Evolutionary conservation across 805 yeast genomes (phyloP).

Genomic region (Sugiyamaella marilandica): DNA sequence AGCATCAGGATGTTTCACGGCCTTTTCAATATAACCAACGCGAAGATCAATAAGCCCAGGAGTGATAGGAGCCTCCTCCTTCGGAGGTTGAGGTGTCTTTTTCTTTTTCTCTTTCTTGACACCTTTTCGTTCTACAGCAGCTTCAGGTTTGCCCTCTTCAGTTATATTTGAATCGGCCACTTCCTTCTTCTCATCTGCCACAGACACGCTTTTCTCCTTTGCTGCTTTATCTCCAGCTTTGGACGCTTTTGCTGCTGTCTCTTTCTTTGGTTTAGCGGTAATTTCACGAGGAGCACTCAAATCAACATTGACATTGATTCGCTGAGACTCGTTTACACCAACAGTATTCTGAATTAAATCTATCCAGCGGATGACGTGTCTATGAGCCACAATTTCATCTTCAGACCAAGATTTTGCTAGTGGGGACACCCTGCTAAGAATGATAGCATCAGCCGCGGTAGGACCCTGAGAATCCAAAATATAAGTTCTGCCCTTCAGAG

Average conservation of each 20-base stretch:
- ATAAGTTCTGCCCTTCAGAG: conserved; percentile 65
- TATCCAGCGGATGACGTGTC: conserved; percentile 91
- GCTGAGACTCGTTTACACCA: conserved; percentile 49
- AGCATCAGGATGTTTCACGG: conserved; percentile 96
- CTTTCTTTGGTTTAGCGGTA: conserved; percentile 42
- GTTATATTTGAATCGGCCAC: conserved; percentile 34
- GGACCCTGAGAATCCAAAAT: conserved; percentile 50
- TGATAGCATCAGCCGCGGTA: conserved; percentile 63
- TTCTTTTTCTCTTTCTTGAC: conserved; percentile 37
- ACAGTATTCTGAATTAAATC: conserved; percentile 69
- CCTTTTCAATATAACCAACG: conserved; percentile 96
- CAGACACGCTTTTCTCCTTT: conserved; percentile 1
- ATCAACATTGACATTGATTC: conserved; percentile 53
- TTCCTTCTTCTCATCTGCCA: conserved; percentile 1
- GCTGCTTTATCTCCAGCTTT: conserved; percentile 53
- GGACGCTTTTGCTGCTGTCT: conserved; percentile 20
- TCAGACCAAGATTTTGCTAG: conserved; percentile 52
- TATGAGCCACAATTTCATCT: conserved; percentile 54
- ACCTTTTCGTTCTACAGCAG: conserved; percentile 26
- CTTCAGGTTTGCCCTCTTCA: conserved; percentile 41
- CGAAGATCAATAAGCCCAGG: conserved; percentile 89
- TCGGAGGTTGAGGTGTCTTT: conserved; percentile 50
- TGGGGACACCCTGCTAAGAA: conserved; percentile 64
- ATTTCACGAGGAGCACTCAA: conserved; percentile 70
- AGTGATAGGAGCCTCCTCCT: conserved; percentile 53